Base-by-base conservation (phyloP, 768 basidiomycete species). In the Lentinula detonsa region DNA sequence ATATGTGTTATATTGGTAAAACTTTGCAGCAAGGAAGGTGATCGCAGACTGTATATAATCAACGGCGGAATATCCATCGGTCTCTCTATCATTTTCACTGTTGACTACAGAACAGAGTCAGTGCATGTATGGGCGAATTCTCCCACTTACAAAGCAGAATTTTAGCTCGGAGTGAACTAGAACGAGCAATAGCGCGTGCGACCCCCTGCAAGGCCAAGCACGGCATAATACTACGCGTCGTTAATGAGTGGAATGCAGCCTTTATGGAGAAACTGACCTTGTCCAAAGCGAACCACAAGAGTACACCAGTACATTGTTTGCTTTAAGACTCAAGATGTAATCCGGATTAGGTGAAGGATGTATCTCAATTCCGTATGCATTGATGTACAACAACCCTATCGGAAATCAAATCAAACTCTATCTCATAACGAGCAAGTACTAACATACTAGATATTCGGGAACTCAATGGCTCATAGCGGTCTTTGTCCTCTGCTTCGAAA, bases 221-320 rank as follows among this genome's bases (percentile, higher is more conserved):
- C 0, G 95, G 95, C n/a, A 95, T 87, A 62, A 97, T 91, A 66
- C 91, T 92, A 64, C 62, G 28, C 2, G 23, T 15, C 15, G 10
- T 16, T 9, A 4, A 50, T 16, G 34, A 10, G 21, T 13, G 3
- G 4, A 42, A 16, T 10, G 31, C 2, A 28, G 13, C 31, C 50
- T 9, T 10, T 1, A 21, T 34, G 31, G 53, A 31, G 10, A 5
- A 34, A 6, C 23, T 52, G 57, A 87, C 92, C 91, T 93, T 13
- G 95, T 98, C 93, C 93, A 98, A 7, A 98, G 76, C 1, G 94
- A 96, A 5, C 95, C 95, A 69, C 94, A 95, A 3, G 93, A 95
- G 70, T 96, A 97, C 2, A 98, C 85, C 33, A 98, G 75, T 2
- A 89, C 76, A 64, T 90, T 84, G 60, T 82, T 82, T 34, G 78